These are phyloP conservation scores for Fusarium bulbicola DNA, from an alignment of 2,329 filamentous ascomycete species.

Conservation along the genomic window DNA sequence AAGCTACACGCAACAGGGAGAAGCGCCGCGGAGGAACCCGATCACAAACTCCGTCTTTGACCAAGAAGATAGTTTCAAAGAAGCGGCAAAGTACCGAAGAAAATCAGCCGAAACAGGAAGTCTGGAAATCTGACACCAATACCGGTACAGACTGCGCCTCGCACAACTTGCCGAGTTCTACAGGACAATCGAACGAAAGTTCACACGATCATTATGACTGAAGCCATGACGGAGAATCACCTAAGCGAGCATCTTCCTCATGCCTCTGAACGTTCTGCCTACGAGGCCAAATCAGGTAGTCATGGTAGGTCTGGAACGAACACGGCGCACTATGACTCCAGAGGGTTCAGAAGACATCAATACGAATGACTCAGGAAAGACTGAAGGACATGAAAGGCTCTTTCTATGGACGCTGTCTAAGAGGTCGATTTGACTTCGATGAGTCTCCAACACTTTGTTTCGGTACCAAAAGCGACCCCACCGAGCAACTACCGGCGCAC, in stretches of 20 bases:
- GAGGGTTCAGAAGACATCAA: background rate
- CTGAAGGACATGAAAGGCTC: background rate
- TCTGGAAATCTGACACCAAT: conserved; percentile 7
- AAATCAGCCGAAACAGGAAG: background rate
- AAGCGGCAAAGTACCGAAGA: background rate
- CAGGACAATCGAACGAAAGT: conserved; percentile 14
- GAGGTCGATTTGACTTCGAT: background rate
- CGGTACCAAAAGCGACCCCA: conserved; percentile 12
- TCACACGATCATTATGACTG: conserved; percentile 25
- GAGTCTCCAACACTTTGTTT: background rate
- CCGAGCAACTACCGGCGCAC: conserved; percentile 15
- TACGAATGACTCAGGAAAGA: background rate
- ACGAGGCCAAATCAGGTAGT: background rate
- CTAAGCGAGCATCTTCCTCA: background rate
- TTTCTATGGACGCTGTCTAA: background rate
- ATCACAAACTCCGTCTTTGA: background rate
- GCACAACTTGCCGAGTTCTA: conserved; percentile 20
- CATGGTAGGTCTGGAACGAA: background rate
- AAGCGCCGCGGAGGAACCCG: conserved; percentile 6
- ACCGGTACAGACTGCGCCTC: conserved; percentile 15
- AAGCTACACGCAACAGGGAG: background rate
- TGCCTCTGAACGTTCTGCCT: background rate
- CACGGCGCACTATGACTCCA: background rate
- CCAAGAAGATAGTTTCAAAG: background rate
- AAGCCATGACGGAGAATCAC: background rate